These are phyloP conservation scores for Kodamaea sagamina DNA, from an alignment of 805 yeast species.

Conservation along the genomic window DNA sequence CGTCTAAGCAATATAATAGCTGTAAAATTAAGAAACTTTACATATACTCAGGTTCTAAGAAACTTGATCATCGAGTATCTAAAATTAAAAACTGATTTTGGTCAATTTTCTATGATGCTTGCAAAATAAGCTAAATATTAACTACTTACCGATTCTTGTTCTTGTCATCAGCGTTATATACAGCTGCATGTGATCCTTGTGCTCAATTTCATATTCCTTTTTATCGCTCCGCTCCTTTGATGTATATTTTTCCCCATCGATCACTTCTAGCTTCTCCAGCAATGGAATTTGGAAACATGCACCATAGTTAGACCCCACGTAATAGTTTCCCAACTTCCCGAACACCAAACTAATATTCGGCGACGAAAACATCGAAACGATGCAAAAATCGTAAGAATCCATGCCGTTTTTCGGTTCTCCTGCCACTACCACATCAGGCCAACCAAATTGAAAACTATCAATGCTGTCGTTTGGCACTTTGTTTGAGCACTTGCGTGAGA, in stretches of 20 bases:
- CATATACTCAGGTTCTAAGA: too few relatives aligned
- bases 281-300: slow-evolving; percentile 1
- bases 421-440: slow-evolving; percentile 13
- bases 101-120: background rate
- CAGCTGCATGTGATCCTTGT: slow-evolving; percentile 24
- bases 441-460: slow-evolving; percentile 24
- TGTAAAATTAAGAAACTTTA: too few relatives aligned
- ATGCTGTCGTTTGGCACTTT: slow-evolving; percentile 6
- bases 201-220: slow-evolving; percentile 18
- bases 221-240: slow-evolving; percentile 8
- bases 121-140: background rate
- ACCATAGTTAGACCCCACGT: slow-evolving; percentile 9
- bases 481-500: slow-evolving; percentile 14
- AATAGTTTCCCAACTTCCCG: slow-evolving; percentile 32
- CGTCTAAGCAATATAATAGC: too few relatives aligned
- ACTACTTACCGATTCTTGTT: slow-evolving; percentile 11
- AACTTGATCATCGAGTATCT: too few relatives aligned
- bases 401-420: slow-evolving; percentile 2
- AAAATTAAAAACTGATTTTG: too few relatives aligned
- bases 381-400: slow-evolving; percentile 13
- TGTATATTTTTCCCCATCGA: slow-evolving; percentile 18
- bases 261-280: slow-evolving; percentile 16
- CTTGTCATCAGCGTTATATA: slow-evolving; percentile 24
- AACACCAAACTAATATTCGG: slow-evolving; percentile 27
- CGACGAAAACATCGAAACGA: slow-evolving; percentile 10